Conservation (phyloP, 169 alveolate genomes). For the Babesia caballi region DNA sequence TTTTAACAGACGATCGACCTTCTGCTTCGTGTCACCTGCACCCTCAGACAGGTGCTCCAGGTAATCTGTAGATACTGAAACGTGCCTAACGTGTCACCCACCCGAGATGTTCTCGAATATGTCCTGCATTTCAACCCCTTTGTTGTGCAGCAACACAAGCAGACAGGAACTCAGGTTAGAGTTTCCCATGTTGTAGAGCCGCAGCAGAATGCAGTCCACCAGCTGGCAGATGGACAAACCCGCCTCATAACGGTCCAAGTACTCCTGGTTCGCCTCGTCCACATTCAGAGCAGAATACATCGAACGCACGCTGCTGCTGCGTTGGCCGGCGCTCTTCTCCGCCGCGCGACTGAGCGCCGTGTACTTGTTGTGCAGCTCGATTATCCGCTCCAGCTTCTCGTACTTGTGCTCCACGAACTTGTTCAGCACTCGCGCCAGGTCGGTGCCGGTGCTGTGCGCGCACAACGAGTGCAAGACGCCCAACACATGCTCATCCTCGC, state of each 20-base stretch:
- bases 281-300: conserved; percentile 25
- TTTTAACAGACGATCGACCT: conserved; percentile 27
- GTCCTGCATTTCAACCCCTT: conserved; percentile 67
- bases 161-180: conserved; percentile 43
- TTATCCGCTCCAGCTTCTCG: conserved; percentile 77
- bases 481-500: conserved; percentile 59
- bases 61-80: conserved; percentile 20
- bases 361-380: conserved; percentile 74
- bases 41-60: conserved; percentile 49
- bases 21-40: conserved; percentile 34
- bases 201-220: conserved; percentile 68
- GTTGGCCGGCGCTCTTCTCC: conserved; percentile 5
- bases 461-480: conserved; percentile 61
- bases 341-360: conserved; percentile 12
- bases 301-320: neutral
- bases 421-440: conserved; percentile 72
- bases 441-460: conserved; percentile 57
- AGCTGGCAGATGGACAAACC: conserved; percentile 78
- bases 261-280: conserved; percentile 64
- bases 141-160: conserved; percentile 48
- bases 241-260: conserved; percentile 74
- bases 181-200: conserved; percentile 76
- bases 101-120: conserved; percentile 56
- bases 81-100: neutral
- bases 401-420: conserved; percentile 74